Evolutionary conservation across 2,329 filamentous ascomycete genomes (phyloP).

Genomic region (Penicillium aurantiogriseum): DNA sequence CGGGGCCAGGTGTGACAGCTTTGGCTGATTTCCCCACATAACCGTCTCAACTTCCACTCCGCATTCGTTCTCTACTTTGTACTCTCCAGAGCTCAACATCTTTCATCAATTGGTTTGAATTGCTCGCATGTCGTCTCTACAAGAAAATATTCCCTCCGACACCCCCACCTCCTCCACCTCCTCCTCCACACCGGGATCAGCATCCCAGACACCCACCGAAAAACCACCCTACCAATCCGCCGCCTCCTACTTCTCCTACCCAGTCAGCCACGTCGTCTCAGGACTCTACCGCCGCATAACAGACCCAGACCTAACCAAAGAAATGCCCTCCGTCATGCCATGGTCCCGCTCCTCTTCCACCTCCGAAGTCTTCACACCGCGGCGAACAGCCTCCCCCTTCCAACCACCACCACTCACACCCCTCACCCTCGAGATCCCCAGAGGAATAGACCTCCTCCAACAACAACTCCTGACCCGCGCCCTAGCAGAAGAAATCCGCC

Average conservation of each 20-base stretch:
- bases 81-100: background rate
- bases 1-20: background rate
- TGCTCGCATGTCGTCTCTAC: slow-evolving; percentile 27
- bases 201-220: slow-evolving; percentile 25
- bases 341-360: slow-evolving; percentile 43
- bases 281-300: slow-evolving; percentile 67
- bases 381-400: slow-evolving; percentile 71
- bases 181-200: slow-evolving; percentile 22
- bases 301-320: slow-evolving; percentile 34
- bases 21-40: slow-evolving; percentile 15
- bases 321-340: slow-evolving; percentile 22
- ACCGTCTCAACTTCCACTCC: slow-evolving; percentile 6
- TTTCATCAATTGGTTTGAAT: slow-evolving; percentile 10
- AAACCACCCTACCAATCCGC: slow-evolving; percentile 35
- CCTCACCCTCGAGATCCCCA: slow-evolving; percentile 56
- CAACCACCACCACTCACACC: slow-evolving; percentile 87
- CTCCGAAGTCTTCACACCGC: slow-evolving; percentile 42
- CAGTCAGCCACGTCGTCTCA: slow-evolving; percentile 55
- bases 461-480: slow-evolving; percentile 65
- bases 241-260: slow-evolving; percentile 51
- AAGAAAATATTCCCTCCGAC: slow-evolving; percentile 17
- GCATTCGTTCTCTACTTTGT: background rate
- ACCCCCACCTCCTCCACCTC: slow-evolving; percentile 21
- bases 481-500: slow-evolving; percentile 87
- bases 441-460: slow-evolving; percentile 58